Base-by-base conservation (phyloP, 352 stramenopile species). In the Phytophthora colocasiae region DNA sequence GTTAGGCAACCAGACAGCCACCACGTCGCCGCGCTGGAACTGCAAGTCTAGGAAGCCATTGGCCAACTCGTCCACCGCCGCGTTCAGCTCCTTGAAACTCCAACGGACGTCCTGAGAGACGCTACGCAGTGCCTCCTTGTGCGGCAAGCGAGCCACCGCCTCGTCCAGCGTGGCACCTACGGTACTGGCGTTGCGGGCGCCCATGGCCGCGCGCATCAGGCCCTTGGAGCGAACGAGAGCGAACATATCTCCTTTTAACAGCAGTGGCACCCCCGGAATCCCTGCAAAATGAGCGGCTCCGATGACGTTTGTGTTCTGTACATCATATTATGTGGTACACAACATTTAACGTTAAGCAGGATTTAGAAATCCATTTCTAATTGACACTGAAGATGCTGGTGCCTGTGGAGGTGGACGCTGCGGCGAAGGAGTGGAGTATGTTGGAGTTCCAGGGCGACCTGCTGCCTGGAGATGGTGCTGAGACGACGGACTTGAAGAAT, bases 1-100 rank as follows among this genome's bases (percentile, higher is more conserved):
- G 73, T 95, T 95, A 40, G 89, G 87, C 48, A 96, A 76, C 89
- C 89, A 96, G 12, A 96, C 50, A 0, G 89, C 89, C 43, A 96
- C 73, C 59, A 94, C 87, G 54, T 95, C 83, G 22, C 85, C 41
- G 69, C 53, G 62, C 24, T 80, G 68, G 69, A 96, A 87, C 63
- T 91, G 66, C 53, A 95, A 74, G 61, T 84, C 83, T 54, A 89
- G 56, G 55, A 96, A 83, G 14, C 89, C 87, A 69, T 91, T 87
- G 50, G 87, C 85, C 38, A 95, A 50, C 55, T 96, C 85, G 66
- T 92, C 78, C 50, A 95, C 89, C 22, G 69, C 71, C 26, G 73
- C 66, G 48, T 86, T 75, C n/a, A 96, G 83, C 67, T 96, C 87
- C 73, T 91, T 78, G 76, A 89, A 96, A 60, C 85, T 95, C 80